Conservation (phyloP, 148 eudicot genomes). For the Salicornia ramosissima region DNA sequence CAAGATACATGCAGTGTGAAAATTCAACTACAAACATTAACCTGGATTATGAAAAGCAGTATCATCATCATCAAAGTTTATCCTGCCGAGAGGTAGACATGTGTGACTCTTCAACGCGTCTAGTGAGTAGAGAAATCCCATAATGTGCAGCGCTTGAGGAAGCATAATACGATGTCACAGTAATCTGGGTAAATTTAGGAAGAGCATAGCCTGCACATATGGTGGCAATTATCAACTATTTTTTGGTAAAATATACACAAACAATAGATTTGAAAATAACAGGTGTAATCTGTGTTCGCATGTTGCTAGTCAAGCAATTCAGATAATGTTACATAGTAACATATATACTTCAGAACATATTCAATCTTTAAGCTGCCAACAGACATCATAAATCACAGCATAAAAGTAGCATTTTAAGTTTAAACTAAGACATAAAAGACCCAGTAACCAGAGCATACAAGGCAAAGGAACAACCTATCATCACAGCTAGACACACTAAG, state of each 20-base stretch:
- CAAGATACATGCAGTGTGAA: constrained; percentile 1
- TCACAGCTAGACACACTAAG: too few relatives aligned
- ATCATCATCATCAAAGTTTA: constrained; percentile 34
- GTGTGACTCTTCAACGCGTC: constrained; percentile 67
- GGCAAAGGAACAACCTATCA: too few relatives aligned
- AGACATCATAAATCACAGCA: neutral
- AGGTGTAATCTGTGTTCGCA: neutral
- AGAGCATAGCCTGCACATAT: constrained; percentile 55
- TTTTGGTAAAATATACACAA: neutral
- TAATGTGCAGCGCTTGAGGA: constrained; percentile 85
- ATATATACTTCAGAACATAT: constrained; percentile 2
- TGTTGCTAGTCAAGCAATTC: neutral
- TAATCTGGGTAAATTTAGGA: constrained; percentile 70
- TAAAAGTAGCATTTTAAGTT: neutral
- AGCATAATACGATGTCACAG: constrained; percentile 77
- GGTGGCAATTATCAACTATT: neutral
- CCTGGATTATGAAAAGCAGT: constrained; percentile 16
- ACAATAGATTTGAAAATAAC: neutral
- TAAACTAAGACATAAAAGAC: neutral
- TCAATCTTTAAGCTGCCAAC: neutral
- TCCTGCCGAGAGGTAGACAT: constrained; percentile 43
- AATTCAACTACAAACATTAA: constrained; percentile 8
- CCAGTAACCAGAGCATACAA: too few relatives aligned
- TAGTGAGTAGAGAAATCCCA: constrained; percentile 70
- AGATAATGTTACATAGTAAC: too few relatives aligned